phyloP scores from a whole-genome alignment of 352 stramenopile species.

The Pythium sp. region DNA sequence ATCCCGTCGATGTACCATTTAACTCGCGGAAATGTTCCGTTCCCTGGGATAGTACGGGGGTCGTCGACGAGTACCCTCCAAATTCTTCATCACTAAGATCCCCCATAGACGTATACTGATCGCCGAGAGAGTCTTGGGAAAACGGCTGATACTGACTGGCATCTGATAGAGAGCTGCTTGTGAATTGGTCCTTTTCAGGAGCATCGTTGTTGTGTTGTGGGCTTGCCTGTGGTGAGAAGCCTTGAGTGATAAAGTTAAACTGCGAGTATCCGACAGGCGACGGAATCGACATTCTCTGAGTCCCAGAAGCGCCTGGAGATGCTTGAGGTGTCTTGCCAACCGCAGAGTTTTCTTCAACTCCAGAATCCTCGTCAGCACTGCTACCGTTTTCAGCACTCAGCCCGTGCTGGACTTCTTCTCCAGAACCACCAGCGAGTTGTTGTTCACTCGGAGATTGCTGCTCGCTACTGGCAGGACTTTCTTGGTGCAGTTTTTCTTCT shows the following conservation, averaged over 20 bases:
- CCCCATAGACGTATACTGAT: slow-evolving; percentile 9
- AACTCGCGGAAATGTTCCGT: background rate
- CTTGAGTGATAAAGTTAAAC: slow-evolving; percentile 16
- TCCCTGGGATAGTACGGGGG: background rate
- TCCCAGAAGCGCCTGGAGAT: background rate
- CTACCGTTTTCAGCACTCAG: background rate
- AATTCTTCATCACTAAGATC: slow-evolving; percentile 7
- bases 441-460: background rate
- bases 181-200: background rate
- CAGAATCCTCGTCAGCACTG: background rate
- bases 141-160: background rate
- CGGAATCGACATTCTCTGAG: background rate
- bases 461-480: background rate
- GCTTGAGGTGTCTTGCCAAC: background rate
- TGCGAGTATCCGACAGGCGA: slow-evolving; percentile 16
- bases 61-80: background rate
- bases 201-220: background rate
- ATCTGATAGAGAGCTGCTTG: background rate
- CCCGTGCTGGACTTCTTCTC: background rate
- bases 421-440: background rate
- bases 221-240: slow-evolving; percentile 4
- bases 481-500: background rate
- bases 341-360: background rate
- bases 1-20: background rate
- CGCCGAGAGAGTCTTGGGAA: slow-evolving; percentile 9